A percentile compares a stretch with the other conserved stretches of the same genome.
phyloP scores from a whole-genome alignment of 2,329 filamentous ascomycete species.

The Fusarium decemcellulare region DNA sequence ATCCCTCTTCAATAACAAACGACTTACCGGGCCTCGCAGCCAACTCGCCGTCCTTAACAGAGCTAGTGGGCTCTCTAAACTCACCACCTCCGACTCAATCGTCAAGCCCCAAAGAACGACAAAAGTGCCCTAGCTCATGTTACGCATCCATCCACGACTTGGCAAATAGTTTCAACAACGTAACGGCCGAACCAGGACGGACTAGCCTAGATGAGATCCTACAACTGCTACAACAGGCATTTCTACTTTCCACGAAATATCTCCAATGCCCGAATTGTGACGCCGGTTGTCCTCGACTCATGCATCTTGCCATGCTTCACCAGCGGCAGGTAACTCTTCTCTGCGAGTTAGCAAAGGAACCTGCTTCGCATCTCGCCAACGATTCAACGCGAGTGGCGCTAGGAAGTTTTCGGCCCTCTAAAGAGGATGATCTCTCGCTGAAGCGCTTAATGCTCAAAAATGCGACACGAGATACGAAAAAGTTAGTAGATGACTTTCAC shows the following conservation, averaged over 20 bases:
- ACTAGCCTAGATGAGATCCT: slow-evolving; percentile 6
- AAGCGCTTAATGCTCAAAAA: slow-evolving; percentile 19
- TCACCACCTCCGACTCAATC: not conserved
- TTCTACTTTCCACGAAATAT: slow-evolving; percentile 4
- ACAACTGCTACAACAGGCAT: not conserved
- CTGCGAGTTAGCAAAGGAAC: slow-evolving; percentile 2
- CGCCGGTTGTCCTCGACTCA: slow-evolving; percentile 9
- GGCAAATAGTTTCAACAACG: not conserved
- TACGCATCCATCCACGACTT: slow-evolving; percentile 13
- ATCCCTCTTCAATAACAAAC: not conserved
- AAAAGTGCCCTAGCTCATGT: slow-evolving; percentile 24
- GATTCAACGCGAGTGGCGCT: not conserved
- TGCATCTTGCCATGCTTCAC: slow-evolving; percentile 24
- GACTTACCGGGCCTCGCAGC: not conserved
- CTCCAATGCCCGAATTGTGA: slow-evolving; percentile 14
- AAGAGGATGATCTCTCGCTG: slow-evolving; percentile 5
- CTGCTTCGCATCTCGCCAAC: not conserved
- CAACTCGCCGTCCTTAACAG: slow-evolving; percentile 13
- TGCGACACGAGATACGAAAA: not conserved
- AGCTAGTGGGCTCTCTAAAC: slow-evolving; percentile 7
- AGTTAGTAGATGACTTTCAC: not conserved
- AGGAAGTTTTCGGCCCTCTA: not conserved
- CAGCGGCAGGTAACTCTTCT: slow-evolving; percentile 12
- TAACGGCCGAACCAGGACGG: not conserved
- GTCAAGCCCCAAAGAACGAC: slow-evolving; percentile 1